Conservation (phyloP, 2,329 filamentous ascomycete species). For the Aquanectria penicillioides region DNA sequence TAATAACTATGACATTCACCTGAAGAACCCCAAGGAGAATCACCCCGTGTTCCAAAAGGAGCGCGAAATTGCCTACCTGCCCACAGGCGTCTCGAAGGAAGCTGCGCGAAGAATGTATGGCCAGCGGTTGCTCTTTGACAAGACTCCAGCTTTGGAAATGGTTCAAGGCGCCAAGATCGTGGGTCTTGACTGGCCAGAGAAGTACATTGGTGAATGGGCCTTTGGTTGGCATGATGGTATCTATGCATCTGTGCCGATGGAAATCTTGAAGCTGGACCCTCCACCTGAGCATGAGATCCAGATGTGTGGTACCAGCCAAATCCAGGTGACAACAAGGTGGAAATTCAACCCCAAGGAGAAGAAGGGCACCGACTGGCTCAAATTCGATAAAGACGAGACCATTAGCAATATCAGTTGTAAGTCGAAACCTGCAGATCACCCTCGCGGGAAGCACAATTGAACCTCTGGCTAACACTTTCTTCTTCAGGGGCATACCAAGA, state of each 20-base stretch:
- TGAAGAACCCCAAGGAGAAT: slow-evolving; percentile 51
- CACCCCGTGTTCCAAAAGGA: slow-evolving; percentile 55
- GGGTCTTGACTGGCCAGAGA: slow-evolving; percentile 61
- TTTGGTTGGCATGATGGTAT: slow-evolving; percentile 66
- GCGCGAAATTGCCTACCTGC: slow-evolving; percentile 53
- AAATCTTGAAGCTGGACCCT: slow-evolving; percentile 58
- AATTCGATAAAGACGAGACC: slow-evolving; percentile 72
- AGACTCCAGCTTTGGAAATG: slow-evolving; percentile 57
- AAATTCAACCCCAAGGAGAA: slow-evolving; percentile 60
- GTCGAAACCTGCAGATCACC: slow-evolving; percentile 35
- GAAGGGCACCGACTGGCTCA: slow-evolving; percentile 59
- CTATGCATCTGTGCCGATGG: slow-evolving; percentile 60
- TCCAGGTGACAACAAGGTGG: slow-evolving; percentile 62
- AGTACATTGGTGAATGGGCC: slow-evolving; percentile 66
- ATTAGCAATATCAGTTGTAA: slow-evolving; percentile 72
- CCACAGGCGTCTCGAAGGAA: slow-evolving; percentile 57
- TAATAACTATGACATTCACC: slow-evolving; percentile 65
- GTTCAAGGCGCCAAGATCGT: slow-evolving; percentile 60
- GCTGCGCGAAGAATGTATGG: slow-evolving; percentile 60
- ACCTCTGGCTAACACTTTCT: slow-evolving; percentile 21
- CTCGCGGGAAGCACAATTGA: neutral
- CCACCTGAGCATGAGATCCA: slow-evolving; percentile 58
- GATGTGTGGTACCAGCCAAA: slow-evolving; percentile 56
- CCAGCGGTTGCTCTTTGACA: slow-evolving; percentile 56
- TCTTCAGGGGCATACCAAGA: slow-evolving; percentile 57